phyloP scores from a whole-genome alignment of 345 rosid genomes.

The Populus tremula region DNA sequence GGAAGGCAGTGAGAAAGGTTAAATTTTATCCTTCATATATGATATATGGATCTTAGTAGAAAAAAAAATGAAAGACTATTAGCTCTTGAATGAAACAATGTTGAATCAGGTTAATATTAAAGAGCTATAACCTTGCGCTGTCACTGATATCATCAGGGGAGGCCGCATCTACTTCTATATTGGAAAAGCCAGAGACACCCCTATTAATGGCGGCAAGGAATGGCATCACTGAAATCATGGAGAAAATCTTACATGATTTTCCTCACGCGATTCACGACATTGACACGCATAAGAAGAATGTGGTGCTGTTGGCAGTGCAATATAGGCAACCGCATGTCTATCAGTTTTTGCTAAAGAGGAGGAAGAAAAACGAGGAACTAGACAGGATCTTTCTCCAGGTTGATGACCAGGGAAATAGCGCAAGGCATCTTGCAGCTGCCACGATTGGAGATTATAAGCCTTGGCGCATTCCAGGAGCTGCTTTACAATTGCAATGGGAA shows the following conservation, averaged over 20 bases:
- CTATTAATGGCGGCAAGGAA: slow-evolving; percentile 33
- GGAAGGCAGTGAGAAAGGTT: too few species aligned
- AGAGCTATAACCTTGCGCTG: too few species aligned
- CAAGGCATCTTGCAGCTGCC: slow-evolving; percentile 48
- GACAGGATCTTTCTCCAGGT: slow-evolving; percentile 37
- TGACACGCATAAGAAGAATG: slow-evolving; percentile 28
- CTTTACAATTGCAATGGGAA: slow-evolving; percentile 68
- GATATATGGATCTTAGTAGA: too few species aligned
- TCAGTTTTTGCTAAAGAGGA: slow-evolving; percentile 17
- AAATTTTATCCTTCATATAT: too few species aligned
- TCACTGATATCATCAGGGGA: too few species aligned
- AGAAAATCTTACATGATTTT: slow-evolving; percentile 21
- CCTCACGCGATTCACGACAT: slow-evolving; percentile 32
- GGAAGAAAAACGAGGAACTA: background rate
- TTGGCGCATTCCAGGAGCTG: slow-evolving; percentile 54
- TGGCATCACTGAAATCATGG: slow-evolving; percentile 34
- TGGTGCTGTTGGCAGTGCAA: slow-evolving; percentile 48
- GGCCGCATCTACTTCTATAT: background rate
- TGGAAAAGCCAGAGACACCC: slow-evolving; percentile 17
- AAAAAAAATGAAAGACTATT: too few species aligned
- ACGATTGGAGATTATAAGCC: slow-evolving; percentile 40
- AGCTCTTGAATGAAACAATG: too few species aligned
- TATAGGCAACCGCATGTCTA: slow-evolving; percentile 45
- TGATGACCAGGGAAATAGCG: slow-evolving; percentile 44
- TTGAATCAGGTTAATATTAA: too few species aligned